Base-by-base conservation (phyloP, 495 filamentous ascomycete species). In the Podospora bellae-mahoneyi region DNA sequence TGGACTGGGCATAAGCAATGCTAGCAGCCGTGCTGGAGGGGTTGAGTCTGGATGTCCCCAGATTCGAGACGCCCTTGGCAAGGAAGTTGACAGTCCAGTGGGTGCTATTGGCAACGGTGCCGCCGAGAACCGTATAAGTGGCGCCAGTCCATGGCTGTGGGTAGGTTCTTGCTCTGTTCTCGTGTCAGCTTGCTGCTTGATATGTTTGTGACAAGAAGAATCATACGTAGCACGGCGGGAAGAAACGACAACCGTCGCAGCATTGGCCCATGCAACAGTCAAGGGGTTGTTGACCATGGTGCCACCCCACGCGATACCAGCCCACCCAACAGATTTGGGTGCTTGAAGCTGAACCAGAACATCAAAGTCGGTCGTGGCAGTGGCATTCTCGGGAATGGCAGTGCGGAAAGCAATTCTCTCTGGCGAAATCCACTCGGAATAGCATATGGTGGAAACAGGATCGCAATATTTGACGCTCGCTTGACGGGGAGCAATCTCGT, bases 271-370 rank as follows among this genome's bases (percentile, higher is more conserved):
- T 18, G 67, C 76, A 15, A 81, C 74, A 5, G 74, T 73, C 64
- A 81, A 71, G 16, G 79, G 78, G 72, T 81, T 80, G 70, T 80
- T 80, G 63, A 72, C 70, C 79, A 81, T 81, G 68, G 64, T 60
- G 53, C 78, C 79, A 23, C 79, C 79, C 73, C 77, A 80, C 6
- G 78, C 79, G 5, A 81, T 59, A 5, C 74, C 78, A 0, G 78
- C 79, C 79, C 79, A 81, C 32, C 77, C 78, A 23, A 75, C 75
- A 19, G 76, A 61, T 69, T 74, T 77, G 62, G 79, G 78, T 2
- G 79, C 79, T 9, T 70, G 71, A 44, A 81, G 77, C 66, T 78
- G 76, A 16, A 81, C 69, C 15, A 79, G 65, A n/a, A 78, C 63
- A 54, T 78, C 76, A 62, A 80, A 81, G 62, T 64, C 67, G 15